Evolutionary conservation across 2,329 filamentous ascomycete genomes (phyloP).

Genomic region (Xylaria sp.): DNA sequence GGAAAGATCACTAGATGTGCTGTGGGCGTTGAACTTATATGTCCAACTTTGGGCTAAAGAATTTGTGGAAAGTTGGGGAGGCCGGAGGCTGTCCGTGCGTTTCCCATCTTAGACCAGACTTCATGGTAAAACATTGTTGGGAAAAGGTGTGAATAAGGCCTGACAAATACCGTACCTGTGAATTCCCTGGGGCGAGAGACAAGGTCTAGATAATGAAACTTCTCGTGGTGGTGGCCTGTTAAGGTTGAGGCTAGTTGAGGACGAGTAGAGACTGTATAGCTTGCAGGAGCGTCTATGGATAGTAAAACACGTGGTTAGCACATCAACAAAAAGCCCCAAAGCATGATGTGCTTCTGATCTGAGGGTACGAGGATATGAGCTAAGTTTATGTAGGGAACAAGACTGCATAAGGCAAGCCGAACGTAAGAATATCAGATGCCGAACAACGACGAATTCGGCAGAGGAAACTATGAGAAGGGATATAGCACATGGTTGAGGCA

Average conservation of each 20-base stretch:
- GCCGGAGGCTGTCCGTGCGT: background rate
- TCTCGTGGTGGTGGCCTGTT: constrained; percentile 3
- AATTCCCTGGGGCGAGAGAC: constrained; percentile 1
- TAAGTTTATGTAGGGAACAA: background rate
- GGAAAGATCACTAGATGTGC: background rate
- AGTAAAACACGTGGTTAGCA: background rate
- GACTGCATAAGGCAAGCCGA: background rate
- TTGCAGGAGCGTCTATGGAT: constrained; percentile 14
- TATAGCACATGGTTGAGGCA: background rate
- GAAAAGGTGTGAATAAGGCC: background rate
- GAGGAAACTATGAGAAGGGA: background rate
- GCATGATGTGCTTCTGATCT: no score
- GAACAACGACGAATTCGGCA: background rate
- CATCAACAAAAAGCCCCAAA: background rate
- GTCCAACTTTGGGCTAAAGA: background rate
- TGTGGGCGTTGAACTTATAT: background rate
- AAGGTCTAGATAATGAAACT: background rate
- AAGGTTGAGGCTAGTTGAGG: constrained; percentile 5
- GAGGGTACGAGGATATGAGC: background rate
- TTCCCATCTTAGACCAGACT: background rate
- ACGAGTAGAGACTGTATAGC: constrained; percentile 15
- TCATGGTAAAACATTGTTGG: background rate
- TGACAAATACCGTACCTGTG: constrained; percentile 10
- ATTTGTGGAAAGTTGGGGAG: background rate
- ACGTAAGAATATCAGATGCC: background rate